phyloP scores from a whole-genome alignment of 768 basidiomycete species.

The Mycena amicta region DNA sequence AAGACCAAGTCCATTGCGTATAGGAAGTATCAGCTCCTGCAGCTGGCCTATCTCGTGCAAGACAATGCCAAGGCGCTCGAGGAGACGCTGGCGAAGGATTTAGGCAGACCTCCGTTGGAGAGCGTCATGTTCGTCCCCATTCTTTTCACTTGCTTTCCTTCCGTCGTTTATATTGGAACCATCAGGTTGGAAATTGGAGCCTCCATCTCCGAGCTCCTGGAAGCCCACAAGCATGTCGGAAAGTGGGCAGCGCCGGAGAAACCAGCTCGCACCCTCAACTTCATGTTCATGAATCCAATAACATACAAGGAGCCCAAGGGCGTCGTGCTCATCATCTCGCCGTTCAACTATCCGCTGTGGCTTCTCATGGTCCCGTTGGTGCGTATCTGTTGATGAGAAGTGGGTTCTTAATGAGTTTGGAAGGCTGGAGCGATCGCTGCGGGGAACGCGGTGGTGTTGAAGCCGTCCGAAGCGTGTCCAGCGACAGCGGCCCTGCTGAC shows the following conservation, averaged over 20 bases:
- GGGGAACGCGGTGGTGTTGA: constrained; percentile 71
- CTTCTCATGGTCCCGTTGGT: constrained; percentile 62
- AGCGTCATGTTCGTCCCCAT: constrained; percentile 46
- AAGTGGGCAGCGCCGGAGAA: constrained; percentile 74
- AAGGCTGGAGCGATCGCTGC: constrained; percentile 75
- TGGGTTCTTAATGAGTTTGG: neutral
- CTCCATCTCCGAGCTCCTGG: constrained; percentile 52
- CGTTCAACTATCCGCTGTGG: constrained; percentile 78
- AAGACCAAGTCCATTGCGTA: constrained; percentile 67
- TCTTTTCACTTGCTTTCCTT: too few species aligned
- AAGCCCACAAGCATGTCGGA: constrained; percentile 63
- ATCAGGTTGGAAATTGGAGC: constrained; percentile 68
- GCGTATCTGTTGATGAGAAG: constrained; percentile 17
- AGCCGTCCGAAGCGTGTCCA: constrained; percentile 74
- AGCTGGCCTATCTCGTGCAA: constrained; percentile 71
- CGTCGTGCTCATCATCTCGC: constrained; percentile 65
- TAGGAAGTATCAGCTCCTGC: constrained; percentile 76
- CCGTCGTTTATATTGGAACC: too few species aligned
- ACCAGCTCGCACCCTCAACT: constrained; percentile 58
- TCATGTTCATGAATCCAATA: constrained; percentile 59
- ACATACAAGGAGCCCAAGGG: constrained; percentile 81
- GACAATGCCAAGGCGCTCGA: constrained; percentile 70
- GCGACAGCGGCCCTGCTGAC: constrained; percentile 58
- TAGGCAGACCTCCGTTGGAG: constrained; percentile 67
- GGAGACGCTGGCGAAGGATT: constrained; percentile 58